phyloP scores from a whole-genome alignment of 352 stramenopile genomes.

The Phytophthora quininea region DNA sequence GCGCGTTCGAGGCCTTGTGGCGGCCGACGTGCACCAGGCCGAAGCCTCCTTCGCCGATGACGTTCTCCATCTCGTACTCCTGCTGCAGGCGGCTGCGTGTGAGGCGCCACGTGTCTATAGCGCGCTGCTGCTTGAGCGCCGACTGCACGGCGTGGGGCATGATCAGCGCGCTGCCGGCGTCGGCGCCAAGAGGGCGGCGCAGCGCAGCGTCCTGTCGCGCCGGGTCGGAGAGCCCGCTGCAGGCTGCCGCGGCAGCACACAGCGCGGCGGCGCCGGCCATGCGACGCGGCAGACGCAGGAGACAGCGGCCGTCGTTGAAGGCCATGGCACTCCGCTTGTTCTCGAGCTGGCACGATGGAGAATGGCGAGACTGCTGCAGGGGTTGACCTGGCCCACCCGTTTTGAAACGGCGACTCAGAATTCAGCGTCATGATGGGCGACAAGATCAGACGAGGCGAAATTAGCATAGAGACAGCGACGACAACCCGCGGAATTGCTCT shows the following conservation, averaged over 20 bases:
- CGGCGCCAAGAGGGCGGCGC: conserved; percentile 5
- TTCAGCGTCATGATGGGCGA: neutral
- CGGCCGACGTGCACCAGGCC: conserved; percentile 47
- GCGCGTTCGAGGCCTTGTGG: conserved; percentile 48
- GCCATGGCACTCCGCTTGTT: conserved; percentile 13
- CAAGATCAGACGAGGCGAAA: neutral
- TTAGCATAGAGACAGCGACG: neutral
- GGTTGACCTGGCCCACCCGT: neutral
- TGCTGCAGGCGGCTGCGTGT: conserved; percentile 34
- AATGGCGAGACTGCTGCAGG: conserved; percentile 16
- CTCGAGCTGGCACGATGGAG: conserved; percentile 14
- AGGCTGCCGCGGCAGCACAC: conserved; percentile 25
- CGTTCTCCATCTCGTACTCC: conserved; percentile 52
- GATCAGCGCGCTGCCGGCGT: conserved; percentile 11
- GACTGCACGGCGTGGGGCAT: conserved; percentile 15
- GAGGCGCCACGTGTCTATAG: conserved; percentile 21
- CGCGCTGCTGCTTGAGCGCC: conserved; percentile 14
- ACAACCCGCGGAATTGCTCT: neutral
- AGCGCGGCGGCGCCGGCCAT: conserved; percentile 28
- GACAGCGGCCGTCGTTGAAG: conserved; percentile 18
- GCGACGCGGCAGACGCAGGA: conserved; percentile 28
- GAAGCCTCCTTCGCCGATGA: conserved; percentile 61
- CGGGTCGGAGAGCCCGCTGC: conserved; percentile 9
- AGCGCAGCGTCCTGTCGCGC: conserved; percentile 21
- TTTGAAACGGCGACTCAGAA: neutral